These are phyloP conservation scores for Asclepias syriaca DNA, from an alignment of 257 asterid genomes.

Conservation along the genomic window DNA sequence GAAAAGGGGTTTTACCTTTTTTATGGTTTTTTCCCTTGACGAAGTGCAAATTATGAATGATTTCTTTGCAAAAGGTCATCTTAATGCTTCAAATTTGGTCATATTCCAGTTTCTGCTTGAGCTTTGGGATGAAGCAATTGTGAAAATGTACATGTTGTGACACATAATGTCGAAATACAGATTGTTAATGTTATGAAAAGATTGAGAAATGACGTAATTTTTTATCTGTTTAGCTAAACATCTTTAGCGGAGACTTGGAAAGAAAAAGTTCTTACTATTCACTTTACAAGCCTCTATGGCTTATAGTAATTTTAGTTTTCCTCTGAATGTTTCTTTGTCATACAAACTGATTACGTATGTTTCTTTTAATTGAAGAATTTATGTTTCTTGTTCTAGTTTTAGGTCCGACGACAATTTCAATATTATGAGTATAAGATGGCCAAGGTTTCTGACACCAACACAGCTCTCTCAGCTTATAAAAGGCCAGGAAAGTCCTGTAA, in stretches of 20 bases:
- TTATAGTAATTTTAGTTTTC: background rate
- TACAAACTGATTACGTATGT: background rate
- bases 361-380: background rate
- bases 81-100: background rate
- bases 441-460: slow-evolving; percentile 65
- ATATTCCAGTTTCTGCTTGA: background rate
- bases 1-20: no score
- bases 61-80: background rate
- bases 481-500: slow-evolving; percentile 71
- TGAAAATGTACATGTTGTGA: background rate
- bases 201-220: background rate
- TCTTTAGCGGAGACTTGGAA: background rate
- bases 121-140: background rate
- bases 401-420: background rate
- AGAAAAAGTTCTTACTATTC: background rate
- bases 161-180: background rate
- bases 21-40: no score
- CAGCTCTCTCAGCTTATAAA: slow-evolving; percentile 62
- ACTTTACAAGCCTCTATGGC: background rate
- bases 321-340: background rate
- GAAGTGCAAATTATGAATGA: background rate
- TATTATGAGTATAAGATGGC: slow-evolving; percentile 76
- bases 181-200: background rate
- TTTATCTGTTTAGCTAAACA: background rate
- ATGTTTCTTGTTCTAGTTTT: slow-evolving; percentile 7